phyloP scores from a whole-genome alignment of 139 green algal genomes.

The Chlamydomonas applanata region DNA sequence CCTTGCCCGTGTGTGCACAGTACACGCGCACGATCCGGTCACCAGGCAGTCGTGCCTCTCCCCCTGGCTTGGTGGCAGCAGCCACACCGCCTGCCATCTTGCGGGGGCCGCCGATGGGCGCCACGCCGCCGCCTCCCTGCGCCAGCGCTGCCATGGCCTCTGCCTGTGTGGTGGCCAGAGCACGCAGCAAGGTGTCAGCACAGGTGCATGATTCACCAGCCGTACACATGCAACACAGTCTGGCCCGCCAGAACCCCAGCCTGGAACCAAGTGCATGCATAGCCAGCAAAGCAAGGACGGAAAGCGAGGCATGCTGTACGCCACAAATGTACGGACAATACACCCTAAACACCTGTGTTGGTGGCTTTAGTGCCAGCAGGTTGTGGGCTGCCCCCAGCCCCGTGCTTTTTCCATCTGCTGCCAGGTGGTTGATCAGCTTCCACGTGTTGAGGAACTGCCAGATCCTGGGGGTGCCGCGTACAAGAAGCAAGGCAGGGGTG shows the following conservation, averaged over 20 bases:
- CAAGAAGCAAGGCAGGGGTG: too few species aligned
- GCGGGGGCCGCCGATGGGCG: not conserved
- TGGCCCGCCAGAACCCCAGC: too few species aligned
- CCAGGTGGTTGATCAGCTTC: conserved; percentile 88
- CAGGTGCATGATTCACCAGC: too few species aligned
- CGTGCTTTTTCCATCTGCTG: conserved; percentile 7
- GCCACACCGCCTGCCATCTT: not conserved
- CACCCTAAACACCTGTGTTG: conserved; percentile 8
- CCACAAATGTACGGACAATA: too few species aligned
- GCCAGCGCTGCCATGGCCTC: not conserved
- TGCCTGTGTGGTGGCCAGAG: not conserved
- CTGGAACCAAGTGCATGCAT: too few species aligned
- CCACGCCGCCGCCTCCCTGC: not conserved
- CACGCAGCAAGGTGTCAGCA: not conserved
- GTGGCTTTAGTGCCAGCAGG: not conserved
- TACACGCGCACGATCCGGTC: not conserved
- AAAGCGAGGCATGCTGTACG: too few species aligned
- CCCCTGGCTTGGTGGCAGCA: not conserved
- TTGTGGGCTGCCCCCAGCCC: not conserved
- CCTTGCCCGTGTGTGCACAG: conserved; percentile 1
- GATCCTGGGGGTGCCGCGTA: conserved; percentile 54
- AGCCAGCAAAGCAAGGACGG: too few species aligned
- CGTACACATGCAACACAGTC: too few species aligned
- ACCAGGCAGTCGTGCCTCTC: not conserved
- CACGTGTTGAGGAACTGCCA: conserved; percentile 79